Evolutionary conservation across 2,329 filamentous ascomycete species (phyloP).

Genomic region (Penicillium expansum): DNA sequence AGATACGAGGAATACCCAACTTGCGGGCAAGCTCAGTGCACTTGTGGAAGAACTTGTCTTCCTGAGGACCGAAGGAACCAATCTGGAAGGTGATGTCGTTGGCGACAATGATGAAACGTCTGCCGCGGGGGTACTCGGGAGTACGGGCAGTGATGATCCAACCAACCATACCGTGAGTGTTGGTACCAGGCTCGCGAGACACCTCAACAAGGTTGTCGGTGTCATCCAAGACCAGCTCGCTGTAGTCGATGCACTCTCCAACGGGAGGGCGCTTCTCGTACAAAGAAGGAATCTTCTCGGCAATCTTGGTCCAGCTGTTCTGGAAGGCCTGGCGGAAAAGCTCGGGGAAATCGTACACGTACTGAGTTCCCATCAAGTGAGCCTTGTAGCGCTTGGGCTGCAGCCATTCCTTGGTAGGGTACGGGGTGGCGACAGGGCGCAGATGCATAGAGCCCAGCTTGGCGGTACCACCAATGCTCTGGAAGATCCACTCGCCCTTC

Average conservation of each 20-base stretch:
- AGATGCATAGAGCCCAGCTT: constrained; percentile 96
- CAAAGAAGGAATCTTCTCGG: constrained; percentile 70
- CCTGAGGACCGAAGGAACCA: constrained; percentile 91
- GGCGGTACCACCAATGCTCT: constrained; percentile 91
- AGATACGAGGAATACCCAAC: constrained; percentile 93
- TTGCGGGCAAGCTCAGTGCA: constrained; percentile 94
- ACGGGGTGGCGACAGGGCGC: constrained; percentile 84
- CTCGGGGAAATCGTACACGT: constrained; percentile 99
- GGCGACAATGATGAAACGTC: constrained; percentile 92
- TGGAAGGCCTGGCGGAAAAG: constrained; percentile 97
- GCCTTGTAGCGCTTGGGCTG: constrained; percentile 99
- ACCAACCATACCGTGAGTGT: constrained; percentile 96
- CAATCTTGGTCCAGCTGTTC: constrained; percentile 81
- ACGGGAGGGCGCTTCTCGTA: constrained; percentile 76
- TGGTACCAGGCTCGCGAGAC: constrained; percentile 89
- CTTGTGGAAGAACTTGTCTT: constrained; percentile 99
- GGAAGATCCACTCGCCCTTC: constrained; percentile 97
- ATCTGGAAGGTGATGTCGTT: constrained; percentile 99
- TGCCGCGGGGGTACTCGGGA: constrained; percentile 88
- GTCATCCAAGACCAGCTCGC: constrained; percentile 92
- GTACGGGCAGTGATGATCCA: constrained; percentile 95
- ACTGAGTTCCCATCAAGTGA: constrained; percentile 98
- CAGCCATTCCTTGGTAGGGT: constrained; percentile 96
- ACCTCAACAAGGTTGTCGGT: constrained; percentile 89
- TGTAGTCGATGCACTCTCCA: constrained; percentile 91